Evolutionary conservation across 2,329 filamentous ascomycete genomes (phyloP).

Genomic region (Macrophomina tecta): DNA sequence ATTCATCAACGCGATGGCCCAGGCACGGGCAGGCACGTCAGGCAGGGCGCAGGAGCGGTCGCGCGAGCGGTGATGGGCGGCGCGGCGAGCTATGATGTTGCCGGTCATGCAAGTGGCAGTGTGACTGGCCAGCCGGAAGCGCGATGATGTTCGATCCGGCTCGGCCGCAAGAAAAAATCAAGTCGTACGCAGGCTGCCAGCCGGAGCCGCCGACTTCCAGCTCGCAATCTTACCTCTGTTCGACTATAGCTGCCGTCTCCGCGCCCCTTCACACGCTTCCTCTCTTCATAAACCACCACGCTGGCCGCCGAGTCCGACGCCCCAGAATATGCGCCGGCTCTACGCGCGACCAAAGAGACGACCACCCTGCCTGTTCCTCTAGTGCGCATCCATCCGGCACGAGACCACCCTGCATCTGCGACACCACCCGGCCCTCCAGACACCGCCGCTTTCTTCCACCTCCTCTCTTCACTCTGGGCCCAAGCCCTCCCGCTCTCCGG

Average conservation of each 20-base stretch:
- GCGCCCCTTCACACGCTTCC: constrained; percentile 1
- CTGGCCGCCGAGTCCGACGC: constrained; percentile 24
- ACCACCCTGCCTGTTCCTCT: constrained; percentile 9
- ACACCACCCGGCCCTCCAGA: neutral
- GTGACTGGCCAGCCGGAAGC: constrained; percentile 19
- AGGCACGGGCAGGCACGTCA: neutral
- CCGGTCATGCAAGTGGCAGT: neutral
- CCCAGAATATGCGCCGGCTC: constrained; percentile 24
- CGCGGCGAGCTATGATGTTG: neutral
- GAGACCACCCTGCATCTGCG: constrained; percentile 14
- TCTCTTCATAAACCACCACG: constrained; percentile 10
- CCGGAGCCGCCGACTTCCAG: constrained; percentile 24
- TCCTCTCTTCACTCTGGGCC: constrained; percentile 13
- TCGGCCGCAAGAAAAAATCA: constrained; percentile 21
- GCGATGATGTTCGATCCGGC: constrained; percentile 22
- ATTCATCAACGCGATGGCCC: neutral
- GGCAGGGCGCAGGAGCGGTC: neutral
- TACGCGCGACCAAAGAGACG: constrained; percentile 20
- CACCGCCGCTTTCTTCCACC: constrained; percentile 14
- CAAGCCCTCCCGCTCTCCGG: constrained; percentile 35
- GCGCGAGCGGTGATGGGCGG: constrained; percentile 2
- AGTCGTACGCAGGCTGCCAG: neutral
- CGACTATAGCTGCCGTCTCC: neutral
- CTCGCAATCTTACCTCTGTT: constrained; percentile 17
- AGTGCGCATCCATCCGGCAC: constrained; percentile 13